Evolutionary conservation across 2,329 filamentous ascomycete species (phyloP), one percentile per base, ranked within the genome.

Genomic region (Nigrospora osmanthi): DNA sequence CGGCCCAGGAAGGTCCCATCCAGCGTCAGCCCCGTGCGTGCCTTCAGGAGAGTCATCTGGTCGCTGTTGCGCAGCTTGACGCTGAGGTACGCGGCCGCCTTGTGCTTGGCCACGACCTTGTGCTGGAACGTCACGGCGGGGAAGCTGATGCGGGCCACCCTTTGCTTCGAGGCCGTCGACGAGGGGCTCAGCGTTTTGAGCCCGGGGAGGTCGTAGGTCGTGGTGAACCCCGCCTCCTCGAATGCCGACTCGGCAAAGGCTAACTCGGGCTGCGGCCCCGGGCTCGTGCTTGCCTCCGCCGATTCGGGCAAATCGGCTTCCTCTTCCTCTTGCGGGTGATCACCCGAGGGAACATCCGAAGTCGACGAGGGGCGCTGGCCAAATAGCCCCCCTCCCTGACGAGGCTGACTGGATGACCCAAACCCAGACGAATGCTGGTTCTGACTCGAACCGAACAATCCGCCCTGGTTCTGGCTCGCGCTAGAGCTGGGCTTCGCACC

Each of bases 1-100:
- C 75, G 75, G 4, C 80, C 80, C 44, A 84, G 64, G 60, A 83
- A 84, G 10, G 70, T 70, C 3, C 78, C 76, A 55, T 85, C 81
- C n/a, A 84, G 71, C 0, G 76, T 82, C 9, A 84, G 65, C 6
- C 78, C 76, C 0, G 71, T 69, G 1, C 69, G 68, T 5, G 79
- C 80, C 41, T 66, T 65, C 16, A 81, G 70, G 7, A 84, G 65
- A 0, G 76, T 75, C 37, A 81, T 66, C 49, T 70, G 71, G 54
- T 72, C 77, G 14, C 59, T 65, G 58, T 84, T 84, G 42, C 67
- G 69, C 35, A 84, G 59, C 30, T 70, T 68, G 14, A 77, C 78
- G 48, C 76, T 74, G 43, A 84, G 71, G 63, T 79, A 82, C 1
- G 80, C 80, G 3, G 67, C 73, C 3, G 75, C 69, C 46, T 75